These are phyloP conservation scores for Macadamia integrifolia DNA, from an alignment of 164 flowering plant species.

Conservation along the genomic window DNA sequence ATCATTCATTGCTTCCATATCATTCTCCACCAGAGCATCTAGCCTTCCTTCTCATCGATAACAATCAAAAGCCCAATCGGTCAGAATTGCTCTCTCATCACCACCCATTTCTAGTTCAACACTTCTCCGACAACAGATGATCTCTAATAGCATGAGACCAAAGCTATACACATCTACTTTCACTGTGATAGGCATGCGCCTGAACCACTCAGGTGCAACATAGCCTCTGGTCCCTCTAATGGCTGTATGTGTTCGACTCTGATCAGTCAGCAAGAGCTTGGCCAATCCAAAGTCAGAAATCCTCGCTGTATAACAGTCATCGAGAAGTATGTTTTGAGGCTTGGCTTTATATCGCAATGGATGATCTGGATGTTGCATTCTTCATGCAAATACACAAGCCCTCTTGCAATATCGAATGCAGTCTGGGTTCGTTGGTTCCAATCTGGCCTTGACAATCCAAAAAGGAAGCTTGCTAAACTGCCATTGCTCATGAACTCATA, in stretches of 20 bases:
- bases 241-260: neutral
- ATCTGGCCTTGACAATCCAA: no score
- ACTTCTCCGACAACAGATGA: neutral
- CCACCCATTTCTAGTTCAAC: neutral
- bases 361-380: neutral
- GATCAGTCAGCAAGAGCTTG: neutral
- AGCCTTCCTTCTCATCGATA: neutral
- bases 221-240: neutral
- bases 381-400: no score
- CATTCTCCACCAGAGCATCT: neutral
- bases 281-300: neutral
- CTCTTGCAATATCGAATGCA: no score
- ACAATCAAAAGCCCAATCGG: neutral
- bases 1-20: neutral
- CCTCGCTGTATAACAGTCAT: neutral
- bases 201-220: neutral
- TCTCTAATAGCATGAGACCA: neutral
- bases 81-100: neutral
- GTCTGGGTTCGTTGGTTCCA: no score
- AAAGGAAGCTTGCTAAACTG: no score
- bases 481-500: no score
- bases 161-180: neutral
- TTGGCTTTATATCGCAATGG: neutral
- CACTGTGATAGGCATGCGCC: neutral
- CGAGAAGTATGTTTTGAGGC: neutral